Base-by-base conservation (phyloP, 2,329 filamentous ascomycete species). In the Penicillium fuscoglaucum region DNA sequence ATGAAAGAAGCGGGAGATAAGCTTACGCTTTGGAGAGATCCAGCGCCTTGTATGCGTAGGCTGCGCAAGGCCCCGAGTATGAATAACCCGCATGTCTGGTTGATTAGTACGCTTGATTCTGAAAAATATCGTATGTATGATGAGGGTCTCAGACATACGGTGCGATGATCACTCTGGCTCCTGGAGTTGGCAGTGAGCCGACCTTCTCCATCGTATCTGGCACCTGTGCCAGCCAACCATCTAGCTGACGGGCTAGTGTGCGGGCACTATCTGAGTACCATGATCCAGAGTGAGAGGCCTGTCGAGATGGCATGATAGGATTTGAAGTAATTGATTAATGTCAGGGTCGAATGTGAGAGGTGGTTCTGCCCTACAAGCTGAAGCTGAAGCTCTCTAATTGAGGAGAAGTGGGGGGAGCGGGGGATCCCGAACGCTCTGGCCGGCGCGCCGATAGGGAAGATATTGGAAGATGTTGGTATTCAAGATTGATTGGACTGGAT, bases 1-100 rank as follows among this genome's bases (percentile, higher is more conserved):
- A 13, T 12, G 12, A 39, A 31, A 31, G n/a, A 52, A 48, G 19
- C 6, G 24, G 43, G 41, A 41, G 40, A 46, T 39, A 28, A 52
- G 74, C 83, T 73, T 75, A 88, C 84, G 87, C 89, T 61, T 86
- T 85, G 59, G 86, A 88, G 56, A 98, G 83, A 73, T 98, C 92
- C 50, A 96, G 87, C 7, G 85, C 84, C 76, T 91, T 95, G 78
- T 98, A 99, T 9, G 95, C 95, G 87, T 91, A 98, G 44, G 93
- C 95, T 44, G 95, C 95, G 66, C 91, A 93, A 40, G 88, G 85
- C 8, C 95, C 95, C 4, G 95, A 99, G 80, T 93, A 98, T 2
- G 85, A 80, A 78, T 96, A 99, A 61, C 95, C 95, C 59, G 95
- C 95, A 75, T 99, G 95, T 60, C 93, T 97, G 68, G 66, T 53